phyloP scores from a whole-genome alignment of 345 rosid genomes.

The Euphorbia tirucalli region DNA sequence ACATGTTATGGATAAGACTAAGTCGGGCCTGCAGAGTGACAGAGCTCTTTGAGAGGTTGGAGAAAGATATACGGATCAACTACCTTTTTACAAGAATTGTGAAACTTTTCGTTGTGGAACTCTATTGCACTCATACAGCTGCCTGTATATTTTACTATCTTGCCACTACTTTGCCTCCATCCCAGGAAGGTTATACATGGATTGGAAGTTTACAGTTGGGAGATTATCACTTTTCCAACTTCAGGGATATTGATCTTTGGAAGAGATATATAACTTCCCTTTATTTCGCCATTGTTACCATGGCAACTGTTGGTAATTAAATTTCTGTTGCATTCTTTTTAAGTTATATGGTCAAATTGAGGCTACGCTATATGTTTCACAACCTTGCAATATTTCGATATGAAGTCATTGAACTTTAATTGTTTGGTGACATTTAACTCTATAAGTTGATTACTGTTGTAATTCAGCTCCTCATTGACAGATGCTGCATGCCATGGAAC shows the following conservation, averaged over 20 bases:
- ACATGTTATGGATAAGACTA: slow-evolving; percentile 70
- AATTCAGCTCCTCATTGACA: too few relatives aligned
- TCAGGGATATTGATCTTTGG: slow-evolving; percentile 76
- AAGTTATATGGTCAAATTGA: background rate
- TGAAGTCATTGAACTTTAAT: too few relatives aligned
- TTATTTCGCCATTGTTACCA: slow-evolving; percentile 81
- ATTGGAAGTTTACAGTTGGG: slow-evolving; percentile 89
- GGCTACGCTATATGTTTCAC: background rate
- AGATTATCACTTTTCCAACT: slow-evolving; percentile 51
- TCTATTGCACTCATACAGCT: slow-evolving; percentile 87
- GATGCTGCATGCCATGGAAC: too few relatives aligned
- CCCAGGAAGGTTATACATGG: slow-evolving; percentile 83
- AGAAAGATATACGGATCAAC: slow-evolving; percentile 78
- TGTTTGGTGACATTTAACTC: too few relatives aligned
- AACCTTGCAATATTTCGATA: too few relatives aligned
- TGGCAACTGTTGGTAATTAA: slow-evolving; percentile 81
- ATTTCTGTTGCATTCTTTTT: background rate
- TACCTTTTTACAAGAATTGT: slow-evolving; percentile 74
- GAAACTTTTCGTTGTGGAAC: slow-evolving; percentile 83
- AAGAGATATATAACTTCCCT: slow-evolving; percentile 69
- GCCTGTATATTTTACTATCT: slow-evolving; percentile 92
- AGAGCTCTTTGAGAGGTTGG: slow-evolving; percentile 66
- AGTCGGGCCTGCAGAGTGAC: slow-evolving; percentile 57
- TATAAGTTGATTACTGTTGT: too few relatives aligned
- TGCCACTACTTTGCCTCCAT: slow-evolving; percentile 75